These are phyloP conservation scores for Fusarium palustre DNA, from an alignment of 2,329 filamentous ascomycete genomes.

Conservation along the genomic window DNA sequence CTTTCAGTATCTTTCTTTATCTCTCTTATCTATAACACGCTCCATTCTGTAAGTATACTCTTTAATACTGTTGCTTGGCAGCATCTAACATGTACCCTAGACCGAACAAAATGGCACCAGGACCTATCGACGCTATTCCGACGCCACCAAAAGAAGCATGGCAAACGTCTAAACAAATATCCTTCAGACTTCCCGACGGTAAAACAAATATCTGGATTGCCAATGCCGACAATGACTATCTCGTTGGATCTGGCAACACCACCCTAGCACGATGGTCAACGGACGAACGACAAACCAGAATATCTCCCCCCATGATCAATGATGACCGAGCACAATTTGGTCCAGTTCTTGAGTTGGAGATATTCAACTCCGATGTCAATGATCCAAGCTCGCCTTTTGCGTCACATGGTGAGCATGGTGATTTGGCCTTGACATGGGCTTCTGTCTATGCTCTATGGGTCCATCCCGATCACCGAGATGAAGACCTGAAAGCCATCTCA, in stretches of 20 bases:
- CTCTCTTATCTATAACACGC: neutral
- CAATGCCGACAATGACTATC: conserved; percentile 4
- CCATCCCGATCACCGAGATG: conserved; percentile 17
- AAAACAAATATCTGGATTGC: conserved; percentile 26
- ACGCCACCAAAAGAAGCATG: conserved; percentile 24
- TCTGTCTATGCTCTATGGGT: conserved; percentile 30
- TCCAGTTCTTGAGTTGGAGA: conserved; percentile 10
- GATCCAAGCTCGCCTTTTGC: conserved; percentile 10
- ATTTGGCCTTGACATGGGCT: conserved; percentile 16
- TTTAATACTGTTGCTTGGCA: neutral
- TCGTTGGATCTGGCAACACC: conserved; percentile 12
- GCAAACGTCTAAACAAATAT: conserved; percentile 6
- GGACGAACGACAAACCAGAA: conserved; percentile 10
- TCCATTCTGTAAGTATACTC: neutral
- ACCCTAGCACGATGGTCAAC: conserved; percentile 19
- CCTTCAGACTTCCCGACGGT: conserved; percentile 20
- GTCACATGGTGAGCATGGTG: conserved; percentile 1
- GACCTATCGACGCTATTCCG: neutral
- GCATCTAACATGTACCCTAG: neutral
- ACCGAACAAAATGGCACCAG: conserved; percentile 3
- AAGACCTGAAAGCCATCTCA: conserved; percentile 19
- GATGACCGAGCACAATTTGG: conserved; percentile 19
- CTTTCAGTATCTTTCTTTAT: neutral
- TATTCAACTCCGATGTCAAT: conserved; percentile 11
- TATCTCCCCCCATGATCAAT: conserved; percentile 29